Evolutionary conservation across 2,329 filamentous ascomycete species (phyloP).

Genomic region (Eutypa lata): DNA sequence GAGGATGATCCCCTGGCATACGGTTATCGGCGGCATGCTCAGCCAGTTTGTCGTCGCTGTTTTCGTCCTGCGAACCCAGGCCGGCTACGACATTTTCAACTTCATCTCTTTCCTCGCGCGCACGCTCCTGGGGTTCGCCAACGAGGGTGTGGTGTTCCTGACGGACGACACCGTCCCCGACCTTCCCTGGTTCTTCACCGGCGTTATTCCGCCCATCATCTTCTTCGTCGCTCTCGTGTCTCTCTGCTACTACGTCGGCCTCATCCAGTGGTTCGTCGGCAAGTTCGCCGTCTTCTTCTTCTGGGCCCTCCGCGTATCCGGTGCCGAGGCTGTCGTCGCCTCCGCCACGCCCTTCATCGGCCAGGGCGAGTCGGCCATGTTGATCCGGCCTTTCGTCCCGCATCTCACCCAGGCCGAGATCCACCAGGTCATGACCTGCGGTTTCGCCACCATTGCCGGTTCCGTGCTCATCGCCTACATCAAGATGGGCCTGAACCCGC

Average conservation of each 20-base stretch:
- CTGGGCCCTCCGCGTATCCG: slow-evolving; percentile 82
- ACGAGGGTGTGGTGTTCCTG: slow-evolving; percentile 71
- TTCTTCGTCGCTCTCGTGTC: slow-evolving; percentile 95
- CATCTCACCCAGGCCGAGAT: slow-evolving; percentile 85
- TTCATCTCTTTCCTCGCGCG: slow-evolving; percentile 78
- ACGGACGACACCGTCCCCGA: slow-evolving; percentile 44
- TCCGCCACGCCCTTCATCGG: slow-evolving; percentile 92
- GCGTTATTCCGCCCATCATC: slow-evolving; percentile 86
- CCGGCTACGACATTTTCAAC: slow-evolving; percentile 86
- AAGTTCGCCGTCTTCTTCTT: slow-evolving; percentile 92
- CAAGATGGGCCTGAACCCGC: slow-evolving; percentile 74
- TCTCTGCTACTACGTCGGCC: slow-evolving; percentile 74
- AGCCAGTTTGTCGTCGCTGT: slow-evolving; percentile 84
- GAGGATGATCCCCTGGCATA: slow-evolving; percentile 65
- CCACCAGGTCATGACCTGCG: slow-evolving; percentile 89
- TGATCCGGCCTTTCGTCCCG: slow-evolving; percentile 82
- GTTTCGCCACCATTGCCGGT: slow-evolving; percentile 89
- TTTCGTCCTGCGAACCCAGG: slow-evolving; percentile 78
- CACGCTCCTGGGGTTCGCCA: slow-evolving; percentile 72
- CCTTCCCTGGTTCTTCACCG: slow-evolving; percentile 67
- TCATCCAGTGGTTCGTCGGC: slow-evolving; percentile 84
- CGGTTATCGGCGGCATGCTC: slow-evolving; percentile 85
- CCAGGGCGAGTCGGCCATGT: slow-evolving; percentile 89
- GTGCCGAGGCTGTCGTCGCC: slow-evolving; percentile 89
- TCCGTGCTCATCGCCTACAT: slow-evolving; percentile 87